A percentile compares a stretch with the other conserved stretches of the same genome.
These are phyloP conservation scores for Sporisorium scitamineum DNA, from an alignment of 1,284 basidiomycete genomes.

Conservation along the genomic window DNA sequence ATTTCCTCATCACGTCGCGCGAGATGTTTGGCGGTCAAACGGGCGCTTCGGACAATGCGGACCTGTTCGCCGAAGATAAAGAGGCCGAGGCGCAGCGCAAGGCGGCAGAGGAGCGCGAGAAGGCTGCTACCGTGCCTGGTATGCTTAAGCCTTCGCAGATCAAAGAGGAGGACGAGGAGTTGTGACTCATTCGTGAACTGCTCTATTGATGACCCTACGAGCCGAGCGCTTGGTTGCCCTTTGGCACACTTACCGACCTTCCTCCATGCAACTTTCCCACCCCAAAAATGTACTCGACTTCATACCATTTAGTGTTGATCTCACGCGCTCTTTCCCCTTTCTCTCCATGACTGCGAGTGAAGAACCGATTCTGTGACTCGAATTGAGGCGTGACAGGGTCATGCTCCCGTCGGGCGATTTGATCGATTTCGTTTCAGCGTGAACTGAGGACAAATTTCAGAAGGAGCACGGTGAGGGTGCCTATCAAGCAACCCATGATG, in stretches of 20 bases:
- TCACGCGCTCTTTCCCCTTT: background rate
- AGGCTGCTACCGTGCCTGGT: conserved; percentile 94
- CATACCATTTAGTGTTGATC: conserved; percentile 25
- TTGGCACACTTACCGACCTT: background rate
- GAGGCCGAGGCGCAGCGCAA: conserved; percentile 82
- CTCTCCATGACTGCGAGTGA: background rate
- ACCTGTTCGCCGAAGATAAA: conserved; percentile 94
- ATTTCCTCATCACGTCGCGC: conserved; percentile 76
- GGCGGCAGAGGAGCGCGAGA: conserved; percentile 83
- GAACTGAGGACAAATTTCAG: conserved; percentile 75
- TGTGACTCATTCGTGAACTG: conserved; percentile 64
- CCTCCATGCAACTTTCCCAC: background rate
- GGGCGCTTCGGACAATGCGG: conserved; percentile 78
- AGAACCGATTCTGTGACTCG: background rate
- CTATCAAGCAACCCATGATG: conserved; percentile 87
- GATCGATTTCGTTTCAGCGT: background rate
- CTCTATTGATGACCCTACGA: conserved; percentile 42
- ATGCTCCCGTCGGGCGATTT: background rate
- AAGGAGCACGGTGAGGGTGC: conserved; percentile 82
- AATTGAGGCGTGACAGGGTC: background rate
- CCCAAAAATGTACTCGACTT: conserved; percentile 32
- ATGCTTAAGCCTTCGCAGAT: conserved; percentile 85
- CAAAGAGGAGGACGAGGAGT: conserved; percentile 62
- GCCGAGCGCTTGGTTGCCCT: too few species aligned
- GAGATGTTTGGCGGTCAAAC: conserved; percentile 66